A percentile compares a stretch with the other conserved stretches of the same genome.
Conservation (phyloP, 257 asterid genomes). For the Paulownia fortunei region DNA sequence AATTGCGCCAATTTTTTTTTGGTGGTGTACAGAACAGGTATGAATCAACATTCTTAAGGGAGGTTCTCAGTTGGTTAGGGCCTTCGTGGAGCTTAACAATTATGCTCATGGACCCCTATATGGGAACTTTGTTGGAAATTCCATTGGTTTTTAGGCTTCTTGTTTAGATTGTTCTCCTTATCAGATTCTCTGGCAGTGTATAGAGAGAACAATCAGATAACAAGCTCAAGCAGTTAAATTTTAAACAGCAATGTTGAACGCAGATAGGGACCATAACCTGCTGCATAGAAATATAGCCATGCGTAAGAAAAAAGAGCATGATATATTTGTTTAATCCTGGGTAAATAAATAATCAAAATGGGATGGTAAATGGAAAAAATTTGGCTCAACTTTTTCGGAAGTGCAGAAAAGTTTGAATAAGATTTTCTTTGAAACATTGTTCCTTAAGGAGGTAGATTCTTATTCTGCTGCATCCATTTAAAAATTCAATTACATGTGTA, state of each 20-base stretch:
- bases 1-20: slow-evolving; percentile 86
- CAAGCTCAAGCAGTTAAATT: not conserved
- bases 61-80: slow-evolving; percentile 4
- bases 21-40: slow-evolving; percentile 93
- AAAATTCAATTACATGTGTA: no score
- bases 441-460: not conserved
- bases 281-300: not conserved
- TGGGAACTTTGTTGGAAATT: not conserved
- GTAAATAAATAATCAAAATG: no score
- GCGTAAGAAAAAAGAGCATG: not conserved
- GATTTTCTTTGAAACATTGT: no score
- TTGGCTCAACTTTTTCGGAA: not conserved
- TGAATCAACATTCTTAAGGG: slow-evolving; percentile 4
- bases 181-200: not conserved
- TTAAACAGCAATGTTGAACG: not conserved
- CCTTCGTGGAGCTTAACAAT: no score
- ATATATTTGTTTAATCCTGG: not conserved
- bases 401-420: not conserved
- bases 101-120: slow-evolving; percentile 20
- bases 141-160: not conserved
- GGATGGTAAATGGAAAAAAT: slow-evolving; percentile 1
- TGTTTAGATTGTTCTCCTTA: not conserved
- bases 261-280: not conserved
- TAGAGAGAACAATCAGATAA: not conserved
- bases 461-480: no score